Percentiles rank a stretch among this genome's conserved stretches.
These are phyloP conservation scores for Fusarium sp. DNA, from an alignment of 2,329 filamentous ascomycete genomes.

Conservation along the genomic window DNA sequence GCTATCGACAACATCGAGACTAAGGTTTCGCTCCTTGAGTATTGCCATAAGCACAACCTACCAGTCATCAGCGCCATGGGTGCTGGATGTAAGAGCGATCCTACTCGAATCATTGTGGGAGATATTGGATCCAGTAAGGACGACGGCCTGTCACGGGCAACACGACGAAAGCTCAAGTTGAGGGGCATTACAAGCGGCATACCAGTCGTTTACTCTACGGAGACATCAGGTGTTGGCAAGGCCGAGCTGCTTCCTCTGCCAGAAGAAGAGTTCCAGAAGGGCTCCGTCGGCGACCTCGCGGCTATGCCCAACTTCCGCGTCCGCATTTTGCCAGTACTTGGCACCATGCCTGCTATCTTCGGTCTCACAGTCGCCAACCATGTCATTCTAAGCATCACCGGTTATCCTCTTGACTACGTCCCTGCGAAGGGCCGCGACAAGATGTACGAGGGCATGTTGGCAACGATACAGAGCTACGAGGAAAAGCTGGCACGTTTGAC, in stretches of 20 bases:
- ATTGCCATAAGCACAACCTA: conserved; percentile 84
- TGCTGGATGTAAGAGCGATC: conserved; percentile 91
- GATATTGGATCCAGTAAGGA: conserved; percentile 92
- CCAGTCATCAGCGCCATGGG: conserved; percentile 96
- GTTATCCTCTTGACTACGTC: conserved; percentile 89
- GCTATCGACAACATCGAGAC: conserved; percentile 99
- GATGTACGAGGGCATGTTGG: conserved; percentile 89
- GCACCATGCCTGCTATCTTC: conserved; percentile 98
- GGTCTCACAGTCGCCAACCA: conserved; percentile 94
- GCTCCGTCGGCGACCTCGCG: conserved; percentile 86
- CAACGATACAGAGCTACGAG: conserved; percentile 81
- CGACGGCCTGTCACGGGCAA: conserved; percentile 89
- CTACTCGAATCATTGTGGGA: conserved; percentile 87
- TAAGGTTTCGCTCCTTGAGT: conserved; percentile 91
- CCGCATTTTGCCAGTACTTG: conserved; percentile 93
- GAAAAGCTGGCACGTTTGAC: conserved; percentile 76
- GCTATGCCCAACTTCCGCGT: conserved; percentile 94
- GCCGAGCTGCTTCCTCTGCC: conserved; percentile 88
- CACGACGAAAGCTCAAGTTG: conserved; percentile 82
- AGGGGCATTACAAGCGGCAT: conserved; percentile 88
- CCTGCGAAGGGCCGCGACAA: conserved; percentile 88
- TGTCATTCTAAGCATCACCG: conserved; percentile 84
- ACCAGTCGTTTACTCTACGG: conserved; percentile 91
- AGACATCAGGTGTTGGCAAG: conserved; percentile 91
- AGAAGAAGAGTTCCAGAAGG: conserved; percentile 90